Evolutionary conservation across 352 stramenopile genomes (phyloP).

Genomic region (Nothophytophthora sp.): DNA sequence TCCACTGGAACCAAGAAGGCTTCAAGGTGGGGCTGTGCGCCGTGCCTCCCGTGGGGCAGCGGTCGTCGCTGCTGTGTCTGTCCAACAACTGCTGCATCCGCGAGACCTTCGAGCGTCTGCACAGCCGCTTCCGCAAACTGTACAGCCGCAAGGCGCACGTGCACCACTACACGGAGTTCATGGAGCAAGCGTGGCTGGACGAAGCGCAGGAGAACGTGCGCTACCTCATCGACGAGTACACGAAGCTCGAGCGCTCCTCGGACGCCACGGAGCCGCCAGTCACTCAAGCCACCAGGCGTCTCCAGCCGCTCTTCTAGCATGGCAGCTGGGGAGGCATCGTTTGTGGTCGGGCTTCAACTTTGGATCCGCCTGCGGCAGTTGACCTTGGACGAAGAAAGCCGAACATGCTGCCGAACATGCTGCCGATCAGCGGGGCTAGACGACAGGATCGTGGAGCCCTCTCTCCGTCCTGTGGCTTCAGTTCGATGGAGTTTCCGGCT

Average conservation of each 20-base stretch:
- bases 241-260: slow-evolving; percentile 47
- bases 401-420: no score
- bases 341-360: no score
- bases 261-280: slow-evolving; percentile 11
- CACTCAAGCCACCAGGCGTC: slow-evolving; percentile 20
- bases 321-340: not conserved
- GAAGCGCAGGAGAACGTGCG: slow-evolving; percentile 62
- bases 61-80: slow-evolving; percentile 73
- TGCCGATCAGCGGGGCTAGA: no score
- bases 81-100: slow-evolving; percentile 90
- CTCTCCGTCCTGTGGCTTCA: no score
- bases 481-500: no score
- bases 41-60: slow-evolving; percentile 60
- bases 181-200: slow-evolving; percentile 55
- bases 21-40: slow-evolving; percentile 89
- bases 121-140: slow-evolving; percentile 74
- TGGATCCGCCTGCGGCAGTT: no score
- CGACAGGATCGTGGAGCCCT: no score
- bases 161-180: slow-evolving; percentile 89
- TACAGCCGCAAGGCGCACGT: slow-evolving; percentile 81
- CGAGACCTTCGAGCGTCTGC: slow-evolving; percentile 80
- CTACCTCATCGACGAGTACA: slow-evolving; percentile 69
- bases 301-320: slow-evolving; percentile 41
- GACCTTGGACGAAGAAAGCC: no score
- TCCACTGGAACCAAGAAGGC: slow-evolving; percentile 90